Evolutionary conservation across 169 alveolate species (phyloP).

Genomic region (Miamiensis avidus): DNA sequence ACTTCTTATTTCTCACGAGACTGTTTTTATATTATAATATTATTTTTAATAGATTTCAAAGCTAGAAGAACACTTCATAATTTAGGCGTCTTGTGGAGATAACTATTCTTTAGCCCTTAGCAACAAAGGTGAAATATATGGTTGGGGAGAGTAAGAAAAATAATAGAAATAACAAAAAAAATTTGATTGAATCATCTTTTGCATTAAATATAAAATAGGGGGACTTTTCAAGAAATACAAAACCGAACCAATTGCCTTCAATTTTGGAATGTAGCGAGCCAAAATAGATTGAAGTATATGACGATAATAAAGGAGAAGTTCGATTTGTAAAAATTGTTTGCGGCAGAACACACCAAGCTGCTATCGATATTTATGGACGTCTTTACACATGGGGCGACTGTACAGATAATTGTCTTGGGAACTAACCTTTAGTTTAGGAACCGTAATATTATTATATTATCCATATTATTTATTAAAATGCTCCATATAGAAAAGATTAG

Average conservation of each 20-base stretch:
- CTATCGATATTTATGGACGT: slow-evolving; percentile 30
- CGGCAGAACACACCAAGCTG: slow-evolving; percentile 28
- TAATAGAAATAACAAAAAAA: neutral
- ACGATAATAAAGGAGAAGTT: neutral
- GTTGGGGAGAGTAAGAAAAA: slow-evolving; percentile 17
- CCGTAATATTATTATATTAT: slow-evolving; percentile 15
- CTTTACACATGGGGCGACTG: slow-evolving; percentile 39
- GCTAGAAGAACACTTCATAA: slow-evolving; percentile 41
- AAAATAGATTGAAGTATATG: neutral
- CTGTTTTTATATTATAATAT: too few relatives aligned
- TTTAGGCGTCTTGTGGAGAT: slow-evolving; percentile 39
- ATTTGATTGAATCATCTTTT: too few relatives aligned
- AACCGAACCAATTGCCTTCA: too few relatives aligned
- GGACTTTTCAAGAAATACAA: too few relatives aligned
- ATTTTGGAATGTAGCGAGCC: too few relatives aligned
- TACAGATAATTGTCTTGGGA: slow-evolving; percentile 24
- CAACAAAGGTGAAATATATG: slow-evolving; percentile 27
- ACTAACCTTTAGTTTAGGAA: slow-evolving; percentile 13
- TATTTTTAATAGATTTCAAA: slow-evolving; percentile 29
- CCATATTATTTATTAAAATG: neutral
- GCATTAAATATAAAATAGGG: too few relatives aligned
- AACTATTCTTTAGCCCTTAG: slow-evolving; percentile 19
- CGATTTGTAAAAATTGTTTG: slow-evolving; percentile 27
- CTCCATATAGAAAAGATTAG: neutral
- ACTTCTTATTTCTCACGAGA: too few relatives aligned